Evolutionary conservation across 768 basidiomycete genomes (phyloP), one percentile per base, ranked within the genome.

Genomic region (Mycena alexandri): DNA sequence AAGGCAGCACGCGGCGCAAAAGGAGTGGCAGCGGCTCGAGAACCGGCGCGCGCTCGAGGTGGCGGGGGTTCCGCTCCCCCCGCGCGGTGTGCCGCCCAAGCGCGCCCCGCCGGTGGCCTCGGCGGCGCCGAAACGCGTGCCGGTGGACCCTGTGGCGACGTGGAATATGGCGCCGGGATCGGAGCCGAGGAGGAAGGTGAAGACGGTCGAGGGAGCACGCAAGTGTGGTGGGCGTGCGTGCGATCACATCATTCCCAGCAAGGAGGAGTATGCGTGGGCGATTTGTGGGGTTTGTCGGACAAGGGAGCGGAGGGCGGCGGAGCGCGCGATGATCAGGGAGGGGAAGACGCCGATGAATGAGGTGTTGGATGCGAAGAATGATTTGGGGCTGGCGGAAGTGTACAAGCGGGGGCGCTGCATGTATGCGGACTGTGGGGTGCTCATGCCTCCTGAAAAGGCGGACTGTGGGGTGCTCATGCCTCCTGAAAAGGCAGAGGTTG

Each of bases 241-340:
- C 59, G 73, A 71, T 1, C 76, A 71, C 38, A 76, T 81, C 10
- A 73, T 86, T 0, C 83, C 84, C 0, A 73, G 78, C 3, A 55
- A 56, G 1, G 71, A 71, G 17, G 79, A 83, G 63, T 85, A 86
- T 70, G 73, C 51, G 3, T 82, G 77, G 78, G 80, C 81, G 60
- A 76, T 76, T 56, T 87, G 86, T 47, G 59, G 68, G n/a, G 47
- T 70, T 0, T 85, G 84, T 68, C 79, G 79, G n/a, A 60, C 73
- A 17, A 75, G 76, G 24, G 72, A 68, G 46, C 69, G 52, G 57
- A 52, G 69, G 51, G 72, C 73, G 60, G 74, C 74, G 13, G 70
- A 57, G 43, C 59, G 63, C 41, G 47, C 55, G 46, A 52, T 19
- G 62, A 63, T 46, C 56, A 56, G 59, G 47, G 63, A 64, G 50